Conservation (phyloP, 2,329 filamentous ascomycete genomes). For the Pseudocercospora vitis region DNA sequence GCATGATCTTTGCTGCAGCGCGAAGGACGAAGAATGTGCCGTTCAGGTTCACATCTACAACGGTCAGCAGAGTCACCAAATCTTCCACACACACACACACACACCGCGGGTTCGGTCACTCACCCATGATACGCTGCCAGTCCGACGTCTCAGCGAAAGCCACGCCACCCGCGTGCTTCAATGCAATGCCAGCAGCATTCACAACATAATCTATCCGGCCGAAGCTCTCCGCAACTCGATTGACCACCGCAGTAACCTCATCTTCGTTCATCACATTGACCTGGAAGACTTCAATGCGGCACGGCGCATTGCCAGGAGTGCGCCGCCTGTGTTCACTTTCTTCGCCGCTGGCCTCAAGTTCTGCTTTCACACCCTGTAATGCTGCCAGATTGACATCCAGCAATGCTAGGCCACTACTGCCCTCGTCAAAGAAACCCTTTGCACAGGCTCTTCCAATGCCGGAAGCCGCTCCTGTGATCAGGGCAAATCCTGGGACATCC, state of each 20-base stretch:
- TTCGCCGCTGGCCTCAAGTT: not conserved
- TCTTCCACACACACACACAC: too few relatives aligned
- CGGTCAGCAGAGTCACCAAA: too few relatives aligned
- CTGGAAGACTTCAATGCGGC: not conserved
- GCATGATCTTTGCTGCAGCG: constrained; percentile 46
- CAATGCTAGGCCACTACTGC: not conserved
- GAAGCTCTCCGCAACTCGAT: constrained; percentile 34
- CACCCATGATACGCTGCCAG: constrained; percentile 42
- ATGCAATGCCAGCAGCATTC: constrained; percentile 45
- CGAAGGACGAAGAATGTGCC: constrained; percentile 47
- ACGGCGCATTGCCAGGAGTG: not conserved
- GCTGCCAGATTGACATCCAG: not conserved
- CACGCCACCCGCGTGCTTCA: constrained; percentile 42
- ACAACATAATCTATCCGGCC: constrained; percentile 46
- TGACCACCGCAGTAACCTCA: constrained; percentile 32
- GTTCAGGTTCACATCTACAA: constrained; percentile 44
- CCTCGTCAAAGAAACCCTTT: constrained; percentile 22
- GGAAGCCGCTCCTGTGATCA: constrained; percentile 49
- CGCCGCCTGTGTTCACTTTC: not conserved
- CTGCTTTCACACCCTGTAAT: not conserved
- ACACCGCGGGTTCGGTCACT: not conserved
- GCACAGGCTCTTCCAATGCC: constrained; percentile 53
- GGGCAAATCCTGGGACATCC: not conserved
- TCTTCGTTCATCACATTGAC: constrained; percentile 39
- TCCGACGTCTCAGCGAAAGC: constrained; percentile 40